phyloP scores from a whole-genome alignment of 2,329 filamentous ascomycete genomes.

The Trichoderma simmonsii region DNA sequence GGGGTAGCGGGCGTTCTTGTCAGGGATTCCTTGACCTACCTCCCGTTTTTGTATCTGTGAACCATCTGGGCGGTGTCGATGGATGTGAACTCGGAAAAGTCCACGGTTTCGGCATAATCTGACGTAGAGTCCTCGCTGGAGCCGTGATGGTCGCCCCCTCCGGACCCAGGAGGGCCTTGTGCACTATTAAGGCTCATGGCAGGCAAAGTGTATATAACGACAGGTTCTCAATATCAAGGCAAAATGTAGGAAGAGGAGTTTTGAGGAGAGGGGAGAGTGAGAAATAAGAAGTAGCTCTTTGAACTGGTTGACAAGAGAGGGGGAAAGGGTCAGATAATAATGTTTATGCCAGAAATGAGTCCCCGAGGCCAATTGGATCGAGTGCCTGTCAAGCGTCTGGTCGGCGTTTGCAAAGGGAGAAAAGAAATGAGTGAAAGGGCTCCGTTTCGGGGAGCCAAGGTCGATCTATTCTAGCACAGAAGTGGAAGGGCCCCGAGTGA shows the following conservation, averaged over 20 bases:
- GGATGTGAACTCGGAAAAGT: constrained; percentile 41
- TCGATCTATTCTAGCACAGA: constrained; percentile 9
- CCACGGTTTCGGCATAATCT: constrained; percentile 38
- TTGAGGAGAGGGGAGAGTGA: background rate
- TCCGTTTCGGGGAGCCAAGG: constrained; percentile 3
- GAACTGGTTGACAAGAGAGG: background rate
- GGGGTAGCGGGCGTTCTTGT: background rate
- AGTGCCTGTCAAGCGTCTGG: background rate
- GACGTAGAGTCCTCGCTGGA: constrained; percentile 34
- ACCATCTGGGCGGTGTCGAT: constrained; percentile 33
- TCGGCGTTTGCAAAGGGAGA: background rate
- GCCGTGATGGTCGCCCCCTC: constrained; percentile 23
- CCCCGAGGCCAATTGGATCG: background rate
- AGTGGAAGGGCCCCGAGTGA: constrained; percentile 12
- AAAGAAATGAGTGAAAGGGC: background rate
- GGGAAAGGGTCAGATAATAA: background rate
- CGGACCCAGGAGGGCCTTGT: constrained; percentile 17
- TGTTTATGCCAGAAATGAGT: background rate
- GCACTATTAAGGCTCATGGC: background rate
- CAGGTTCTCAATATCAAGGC: background rate
- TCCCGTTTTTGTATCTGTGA: constrained; percentile 38
- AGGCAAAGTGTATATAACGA: background rate
- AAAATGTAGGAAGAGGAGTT: background rate
- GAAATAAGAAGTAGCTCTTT: background rate
- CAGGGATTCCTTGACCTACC: constrained; percentile 25